These are phyloP conservation scores for Quercus gilva DNA, from an alignment of 306 rosid species.

Conservation along the genomic window DNA sequence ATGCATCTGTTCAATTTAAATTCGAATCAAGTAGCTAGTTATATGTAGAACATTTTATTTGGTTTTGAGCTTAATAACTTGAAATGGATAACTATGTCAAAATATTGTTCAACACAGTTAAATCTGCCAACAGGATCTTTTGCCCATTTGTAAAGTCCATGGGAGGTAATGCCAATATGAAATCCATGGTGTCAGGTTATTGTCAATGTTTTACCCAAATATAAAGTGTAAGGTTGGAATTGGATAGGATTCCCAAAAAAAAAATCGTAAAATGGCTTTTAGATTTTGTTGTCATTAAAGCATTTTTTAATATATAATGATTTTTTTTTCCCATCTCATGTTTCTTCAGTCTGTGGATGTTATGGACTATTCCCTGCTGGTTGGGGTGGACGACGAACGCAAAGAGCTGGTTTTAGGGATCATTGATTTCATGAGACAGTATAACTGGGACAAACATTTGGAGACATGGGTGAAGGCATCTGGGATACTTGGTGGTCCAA, in stretches of 20 bases:
- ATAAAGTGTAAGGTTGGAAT: background rate
- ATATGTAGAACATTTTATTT: no score
- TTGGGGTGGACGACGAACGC: constrained; percentile 87
- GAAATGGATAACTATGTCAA: no score
- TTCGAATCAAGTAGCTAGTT: background rate
- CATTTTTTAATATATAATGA: background rate
- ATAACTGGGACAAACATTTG: constrained; percentile 99
- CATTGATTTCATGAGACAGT: constrained; percentile 95
- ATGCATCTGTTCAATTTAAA: background rate
- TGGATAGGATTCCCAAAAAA: background rate
- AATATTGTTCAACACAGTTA: background rate
- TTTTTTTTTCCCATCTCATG: background rate
- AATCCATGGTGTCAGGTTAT: background rate
- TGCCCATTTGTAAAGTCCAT: background rate
- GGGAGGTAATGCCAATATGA: background rate
- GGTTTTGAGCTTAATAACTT: no score
- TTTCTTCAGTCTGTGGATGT: constrained; percentile 79
- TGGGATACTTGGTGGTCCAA: constrained; percentile 91
- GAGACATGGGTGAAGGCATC: constrained; percentile 97
- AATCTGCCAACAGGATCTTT: background rate
- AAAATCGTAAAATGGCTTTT: background rate
- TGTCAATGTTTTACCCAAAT: no score
- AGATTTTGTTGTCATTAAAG: background rate
- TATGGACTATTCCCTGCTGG: constrained; percentile 95
- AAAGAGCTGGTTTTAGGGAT: constrained; percentile 91